These are phyloP conservation scores for Ephemerocybe angulata DNA, from an alignment of 768 basidiomycete species.

Conservation along the genomic window DNA sequence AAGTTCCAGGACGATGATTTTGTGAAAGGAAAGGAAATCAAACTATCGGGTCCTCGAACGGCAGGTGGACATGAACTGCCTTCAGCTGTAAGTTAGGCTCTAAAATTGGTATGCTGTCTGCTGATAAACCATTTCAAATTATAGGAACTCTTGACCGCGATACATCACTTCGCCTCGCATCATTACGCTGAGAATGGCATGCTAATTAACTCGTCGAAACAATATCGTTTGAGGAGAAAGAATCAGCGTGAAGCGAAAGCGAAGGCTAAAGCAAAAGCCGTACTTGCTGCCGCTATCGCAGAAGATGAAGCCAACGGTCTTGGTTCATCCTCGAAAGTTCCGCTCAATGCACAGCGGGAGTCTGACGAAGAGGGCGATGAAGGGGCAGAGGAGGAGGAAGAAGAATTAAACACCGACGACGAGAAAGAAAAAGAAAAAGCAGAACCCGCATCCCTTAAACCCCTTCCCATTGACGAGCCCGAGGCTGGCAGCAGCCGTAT, in stretches of 20 bases:
- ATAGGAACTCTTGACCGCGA: constrained; percentile 48
- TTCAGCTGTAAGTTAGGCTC: constrained; percentile 45
- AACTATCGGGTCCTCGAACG: not conserved
- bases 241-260: constrained; percentile 15
- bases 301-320: not conserved
- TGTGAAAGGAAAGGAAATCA: not conserved
- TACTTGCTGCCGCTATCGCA: not conserved
- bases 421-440: not conserved
- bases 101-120: constrained; percentile 6
- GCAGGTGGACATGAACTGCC: constrained; percentile 28
- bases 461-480: not conserved
- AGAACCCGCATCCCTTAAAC: not conserved
- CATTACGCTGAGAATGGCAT: constrained; percentile 65
- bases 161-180: constrained; percentile 42
- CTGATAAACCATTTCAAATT: not conserved
- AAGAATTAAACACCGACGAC: not conserved
- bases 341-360: not conserved
- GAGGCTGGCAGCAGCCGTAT: not conserved
- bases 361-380: not conserved
- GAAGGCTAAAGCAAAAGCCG: not conserved
- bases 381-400: not conserved
- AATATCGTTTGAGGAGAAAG: constrained; percentile 44
- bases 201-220: constrained; percentile 46
- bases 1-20: constrained; percentile 12
- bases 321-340: not conserved